These are phyloP conservation scores for Suhomyces sp. DNA, from an alignment of 805 yeast genomes.

Conservation along the genomic window DNA sequence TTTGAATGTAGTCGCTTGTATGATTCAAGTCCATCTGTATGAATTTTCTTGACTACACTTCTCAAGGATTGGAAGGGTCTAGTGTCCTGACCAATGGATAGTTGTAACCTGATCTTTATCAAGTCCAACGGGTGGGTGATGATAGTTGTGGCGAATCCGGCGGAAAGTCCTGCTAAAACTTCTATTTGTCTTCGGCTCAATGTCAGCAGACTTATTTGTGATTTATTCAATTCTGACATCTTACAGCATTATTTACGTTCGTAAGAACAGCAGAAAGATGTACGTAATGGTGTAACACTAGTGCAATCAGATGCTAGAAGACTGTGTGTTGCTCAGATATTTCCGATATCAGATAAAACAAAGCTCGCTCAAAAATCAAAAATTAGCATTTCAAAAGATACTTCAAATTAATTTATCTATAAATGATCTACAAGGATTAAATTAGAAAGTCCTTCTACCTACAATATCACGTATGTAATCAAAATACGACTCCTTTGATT, in stretches of 20 bases:
- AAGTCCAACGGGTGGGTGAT: constrained; percentile 89
- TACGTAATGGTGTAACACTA: not conserved
- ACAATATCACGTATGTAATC: not conserved
- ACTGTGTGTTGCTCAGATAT: not conserved
- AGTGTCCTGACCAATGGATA: constrained; percentile 23
- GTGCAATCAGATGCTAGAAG: not conserved
- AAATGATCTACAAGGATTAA: not conserved
- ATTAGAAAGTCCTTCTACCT: not conserved
- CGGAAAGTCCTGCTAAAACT: constrained; percentile 66
- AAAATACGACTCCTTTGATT: not conserved
- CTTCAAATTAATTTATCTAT: not conserved
- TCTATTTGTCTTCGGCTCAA: constrained; percentile 43
- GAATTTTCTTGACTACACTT: constrained; percentile 18
- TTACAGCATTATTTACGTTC: not conserved
- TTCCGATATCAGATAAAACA: not conserved
- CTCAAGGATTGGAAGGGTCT: constrained; percentile 19
- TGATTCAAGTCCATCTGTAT: constrained; percentile 16
- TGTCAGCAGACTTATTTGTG: not conserved
- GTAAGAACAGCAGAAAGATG: not conserved
- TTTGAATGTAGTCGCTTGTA: constrained; percentile 1
- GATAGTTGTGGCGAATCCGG: constrained; percentile 78
- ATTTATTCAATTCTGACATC: not conserved
- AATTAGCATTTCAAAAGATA: not conserved
- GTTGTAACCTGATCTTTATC: constrained; percentile 77
- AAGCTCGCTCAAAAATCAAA: not conserved